These are phyloP conservation scores for Macaranga tanarius DNA, from an alignment of 441 rosid species.

Conservation along the genomic window DNA sequence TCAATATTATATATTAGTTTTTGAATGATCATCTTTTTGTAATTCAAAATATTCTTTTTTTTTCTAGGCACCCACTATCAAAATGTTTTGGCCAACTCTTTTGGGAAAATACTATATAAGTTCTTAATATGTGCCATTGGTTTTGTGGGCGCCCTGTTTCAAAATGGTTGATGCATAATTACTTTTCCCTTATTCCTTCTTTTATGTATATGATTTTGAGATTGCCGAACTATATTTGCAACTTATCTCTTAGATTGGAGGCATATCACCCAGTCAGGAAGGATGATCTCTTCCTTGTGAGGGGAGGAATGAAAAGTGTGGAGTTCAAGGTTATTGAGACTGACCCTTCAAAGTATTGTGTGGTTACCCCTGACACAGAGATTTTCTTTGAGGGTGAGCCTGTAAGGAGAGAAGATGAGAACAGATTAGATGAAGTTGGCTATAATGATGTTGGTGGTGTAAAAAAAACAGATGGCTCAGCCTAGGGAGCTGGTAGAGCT, in stretches of 20 bases:
- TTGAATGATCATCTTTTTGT: no score
- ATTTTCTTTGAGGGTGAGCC: conserved; percentile 72
- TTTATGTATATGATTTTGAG: neutral
- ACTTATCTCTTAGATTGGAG: conserved; percentile 66
- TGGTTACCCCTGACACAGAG: conserved; percentile 69
- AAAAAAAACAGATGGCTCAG: conserved; percentile 69
- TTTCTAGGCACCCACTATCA: no score
- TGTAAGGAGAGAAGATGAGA: conserved; percentile 63
- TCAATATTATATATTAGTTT: no score
- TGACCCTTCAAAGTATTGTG: conserved; percentile 59
- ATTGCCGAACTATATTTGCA: conserved; percentile 18
- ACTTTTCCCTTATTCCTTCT: neutral
- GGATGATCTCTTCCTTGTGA: conserved; percentile 59
- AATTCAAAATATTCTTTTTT: no score
- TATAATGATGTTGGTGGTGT: conserved; percentile 83
- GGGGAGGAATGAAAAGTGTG: conserved; percentile 72
- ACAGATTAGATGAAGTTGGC: conserved; percentile 65
- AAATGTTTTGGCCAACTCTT: neutral
- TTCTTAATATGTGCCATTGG: neutral
- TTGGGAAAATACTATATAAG: neutral
- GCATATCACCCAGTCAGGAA: conserved; percentile 74
- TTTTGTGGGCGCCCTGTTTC: conserved; percentile 33
- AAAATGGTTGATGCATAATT: neutral
- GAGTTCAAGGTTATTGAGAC: conserved; percentile 66
- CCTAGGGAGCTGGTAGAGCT: conserved; percentile 72